Base-by-base conservation (phyloP, 331 rosid species). In the Pyracantha coccinea region DNA sequence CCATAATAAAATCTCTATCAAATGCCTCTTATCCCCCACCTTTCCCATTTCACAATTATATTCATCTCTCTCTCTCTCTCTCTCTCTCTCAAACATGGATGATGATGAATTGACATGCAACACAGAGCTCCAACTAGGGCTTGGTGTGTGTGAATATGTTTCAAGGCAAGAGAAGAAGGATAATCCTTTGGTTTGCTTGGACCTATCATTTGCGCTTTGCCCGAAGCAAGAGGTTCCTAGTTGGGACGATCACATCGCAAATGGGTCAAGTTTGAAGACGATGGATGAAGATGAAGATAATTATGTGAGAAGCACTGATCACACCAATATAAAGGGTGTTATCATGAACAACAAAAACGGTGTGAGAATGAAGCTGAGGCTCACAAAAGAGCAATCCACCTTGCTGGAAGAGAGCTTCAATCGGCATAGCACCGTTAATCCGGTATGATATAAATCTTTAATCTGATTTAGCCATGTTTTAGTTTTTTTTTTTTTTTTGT, bases 401-500 rank as follows among this genome's bases (percentile, higher is more conserved):
- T 72, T 88, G 81, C 87, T 93, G 11, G 98, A 93, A 69, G 82
- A 81, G 71, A 84, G 82, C 83, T 93, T 93, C 91, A 88, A 86
- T 57, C 85, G 78, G 2, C 92, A 91, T 32, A 83, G n/a, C 77
- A 88, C 90, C 25, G 94, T 91, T 52, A 86, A 85, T 74, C 89
- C 79, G 66, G 98, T 93, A 79, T 32, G 0, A 38, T 5, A 38
- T 45, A 16, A 50, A 50, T 6, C 66, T 3, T 61, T 61, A 32
- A 13, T 60, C 20, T 25, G 55, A 54, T 54, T 8, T 55, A 55
- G 23, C 14, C 55, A 16, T 50, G 17, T 50, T 50, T 38, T 38
- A 38, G 13, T 8, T 8, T 35, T 38, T 38, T 38, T n/a, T n/a
- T n/a, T n/a, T n/a, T 38, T 0, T 29, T 29, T 2, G 2, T 35